phyloP scores from a whole-genome alignment of 805 yeast genomes.

The Ogataea glucozyma region DNA sequence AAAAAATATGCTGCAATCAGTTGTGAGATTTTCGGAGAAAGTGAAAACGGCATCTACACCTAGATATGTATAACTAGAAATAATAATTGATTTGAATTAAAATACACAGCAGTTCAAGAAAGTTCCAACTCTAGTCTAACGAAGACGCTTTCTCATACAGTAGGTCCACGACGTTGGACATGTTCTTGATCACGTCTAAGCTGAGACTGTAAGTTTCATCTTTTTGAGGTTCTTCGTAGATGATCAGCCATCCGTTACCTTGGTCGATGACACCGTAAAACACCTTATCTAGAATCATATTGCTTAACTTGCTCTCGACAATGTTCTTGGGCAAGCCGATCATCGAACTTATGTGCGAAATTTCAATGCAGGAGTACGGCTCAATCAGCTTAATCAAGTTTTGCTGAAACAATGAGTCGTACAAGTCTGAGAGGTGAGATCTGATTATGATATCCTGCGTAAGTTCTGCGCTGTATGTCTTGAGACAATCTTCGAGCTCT shows the following conservation, averaged over 20 bases:
- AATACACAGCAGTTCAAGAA: slow-evolving; percentile 5
- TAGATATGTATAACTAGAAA: slow-evolving; percentile 11
- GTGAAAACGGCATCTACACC: slow-evolving; percentile 43
- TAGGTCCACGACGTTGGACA: slow-evolving; percentile 85
- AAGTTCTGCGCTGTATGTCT: slow-evolving; percentile 69
- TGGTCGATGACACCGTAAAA: slow-evolving; percentile 96
- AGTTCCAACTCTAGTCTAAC: slow-evolving; percentile 66
- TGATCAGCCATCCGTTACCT: slow-evolving; percentile 95
- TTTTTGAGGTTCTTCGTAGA: slow-evolving; percentile 83
- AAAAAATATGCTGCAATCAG: slow-evolving; percentile 62
- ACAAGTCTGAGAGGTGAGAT: slow-evolving; percentile 87
- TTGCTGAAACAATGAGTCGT: slow-evolving; percentile 90
- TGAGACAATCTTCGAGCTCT: slow-evolving; percentile 85
- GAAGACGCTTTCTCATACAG: slow-evolving; percentile 91
- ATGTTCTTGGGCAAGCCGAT: slow-evolving; percentile 86
- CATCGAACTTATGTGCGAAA: slow-evolving; percentile 80
- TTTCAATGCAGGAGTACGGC: slow-evolving; percentile 95
- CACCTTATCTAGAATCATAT: slow-evolving; percentile 95
- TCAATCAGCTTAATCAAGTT: slow-evolving; percentile 92
- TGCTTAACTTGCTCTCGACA: slow-evolving; percentile 91
- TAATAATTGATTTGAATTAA: slow-evolving; percentile 1
- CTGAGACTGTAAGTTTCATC: slow-evolving; percentile 90
- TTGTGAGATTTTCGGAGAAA: slow-evolving; percentile 26
- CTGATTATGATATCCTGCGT: slow-evolving; percentile 86
- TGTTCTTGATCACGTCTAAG: slow-evolving; percentile 79